A percentile compares a stretch with the other conserved stretches of the same genome.
Evolutionary conservation across 306 rosid species (phyloP).

Genomic region (Geum urbanum): DNA sequence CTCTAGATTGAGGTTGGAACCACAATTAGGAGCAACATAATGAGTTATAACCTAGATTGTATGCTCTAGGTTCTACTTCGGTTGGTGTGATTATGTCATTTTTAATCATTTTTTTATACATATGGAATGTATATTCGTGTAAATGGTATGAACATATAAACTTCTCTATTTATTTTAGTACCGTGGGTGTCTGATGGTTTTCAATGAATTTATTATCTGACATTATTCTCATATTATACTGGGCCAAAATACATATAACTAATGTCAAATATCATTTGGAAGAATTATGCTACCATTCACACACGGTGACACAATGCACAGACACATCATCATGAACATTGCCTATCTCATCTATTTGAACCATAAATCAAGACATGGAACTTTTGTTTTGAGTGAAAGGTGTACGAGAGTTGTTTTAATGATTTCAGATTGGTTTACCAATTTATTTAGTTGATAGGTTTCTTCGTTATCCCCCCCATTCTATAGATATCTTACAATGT

Average conservation of each 20-base stretch:
- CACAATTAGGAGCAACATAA: too few species aligned
- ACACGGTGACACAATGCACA: not conserved
- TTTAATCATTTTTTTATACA: slow-evolving; percentile 26
- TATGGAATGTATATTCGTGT: slow-evolving; percentile 64
- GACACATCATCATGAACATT: not conserved
- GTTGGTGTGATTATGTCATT: not conserved
- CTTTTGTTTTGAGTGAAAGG: not conserved
- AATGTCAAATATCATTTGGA: not conserved
- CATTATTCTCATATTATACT: not conserved
- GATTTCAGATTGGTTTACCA: not conserved
- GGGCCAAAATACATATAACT: not conserved
- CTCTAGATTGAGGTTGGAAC: too few species aligned
- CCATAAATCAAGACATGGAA: not conserved
- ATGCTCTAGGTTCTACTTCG: too few species aligned
- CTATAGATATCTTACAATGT: not conserved
- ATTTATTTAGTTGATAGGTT: not conserved
- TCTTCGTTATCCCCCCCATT: not conserved
- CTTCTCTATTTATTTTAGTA: not conserved
- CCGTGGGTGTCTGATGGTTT: not conserved
- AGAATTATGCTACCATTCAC: not conserved
- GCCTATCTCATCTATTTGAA: not conserved
- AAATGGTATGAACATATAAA: slow-evolving; percentile 39
- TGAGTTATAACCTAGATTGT: too few species aligned
- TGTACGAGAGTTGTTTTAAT: not conserved
- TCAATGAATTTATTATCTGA: not conserved